Conservation (phyloP, 441 rosid genomes). For the Macaranga tanarius region DNA sequence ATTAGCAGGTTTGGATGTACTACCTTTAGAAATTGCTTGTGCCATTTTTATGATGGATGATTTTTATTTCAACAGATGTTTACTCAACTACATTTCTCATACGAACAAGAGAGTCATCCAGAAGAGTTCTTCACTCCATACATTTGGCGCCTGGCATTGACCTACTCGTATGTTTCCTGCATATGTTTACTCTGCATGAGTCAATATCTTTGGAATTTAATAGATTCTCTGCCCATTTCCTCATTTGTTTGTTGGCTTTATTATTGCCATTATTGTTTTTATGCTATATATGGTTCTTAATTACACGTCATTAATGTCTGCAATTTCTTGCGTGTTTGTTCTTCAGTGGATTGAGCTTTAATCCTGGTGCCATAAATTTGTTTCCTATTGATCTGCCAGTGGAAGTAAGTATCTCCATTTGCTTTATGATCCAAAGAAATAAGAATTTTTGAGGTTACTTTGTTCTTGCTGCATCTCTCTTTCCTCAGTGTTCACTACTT, state of each 20-base stretch:
- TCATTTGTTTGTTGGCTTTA: neutral
- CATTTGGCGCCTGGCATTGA: conserved; percentile 80
- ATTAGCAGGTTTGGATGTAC: neutral
- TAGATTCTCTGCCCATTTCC: neutral
- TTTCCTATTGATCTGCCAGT: conserved; percentile 52
- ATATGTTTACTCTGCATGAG: neutral
- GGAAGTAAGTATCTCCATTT: conserved; percentile 49
- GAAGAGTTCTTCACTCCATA: conserved; percentile 98
- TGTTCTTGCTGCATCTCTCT: neutral
- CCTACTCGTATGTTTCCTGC: conserved; percentile 50
- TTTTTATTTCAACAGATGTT: conserved; percentile 64
- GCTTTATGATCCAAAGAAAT: neutral
- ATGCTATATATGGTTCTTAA: neutral
- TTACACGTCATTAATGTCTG: conserved; percentile 16
- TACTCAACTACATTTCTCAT: conserved; percentile 93
- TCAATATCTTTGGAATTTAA: neutral
- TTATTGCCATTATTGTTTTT: neutral
- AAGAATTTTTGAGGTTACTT: neutral
- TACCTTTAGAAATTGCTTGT: neutral
- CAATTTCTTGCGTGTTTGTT: conserved; percentile 18
- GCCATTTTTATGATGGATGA: neutral
- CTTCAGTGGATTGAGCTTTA: conserved; percentile 61
- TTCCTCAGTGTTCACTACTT: neutral
- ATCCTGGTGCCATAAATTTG: conserved; percentile 58
- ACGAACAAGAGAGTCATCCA: conserved; percentile 97